Evolutionary conservation across 106 monocot genomes (phyloP), one percentile per base, ranked within the genome.

Genomic region (Dendrobium nobile): DNA sequence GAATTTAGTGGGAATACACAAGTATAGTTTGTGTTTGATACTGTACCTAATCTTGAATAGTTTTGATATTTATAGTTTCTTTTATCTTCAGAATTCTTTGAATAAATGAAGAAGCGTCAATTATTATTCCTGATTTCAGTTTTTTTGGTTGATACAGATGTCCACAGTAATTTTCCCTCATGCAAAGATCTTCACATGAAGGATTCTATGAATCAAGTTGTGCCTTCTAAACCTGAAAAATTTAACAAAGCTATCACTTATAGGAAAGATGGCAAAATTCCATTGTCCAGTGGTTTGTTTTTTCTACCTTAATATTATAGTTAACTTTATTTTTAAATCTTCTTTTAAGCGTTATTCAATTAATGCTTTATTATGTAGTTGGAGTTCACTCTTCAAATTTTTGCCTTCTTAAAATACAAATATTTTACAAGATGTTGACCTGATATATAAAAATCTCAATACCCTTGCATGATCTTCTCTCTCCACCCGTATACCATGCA

Each of bases 61-160:
- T 3, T 75, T 48, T 76, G n/a, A 37, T 26, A 76, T 27, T 48
- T 76, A 9, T 26, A 47, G 0, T 27, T 76, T 44, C 18, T 9
- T 76, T 76, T 15, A 48, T 24, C 48, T 20, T 74, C 4, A 8
- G 27, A 18, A 41, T 74, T 41, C 7, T 74, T 43, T 44, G 42
- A 3, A 74, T 43, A 41, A 74, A 48, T 7, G 5, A 15, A 76
- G 27, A 27, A 13, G 24, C 6, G 13, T 26, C 20, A 43, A 74
- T 16, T 10, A 13, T 6, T 75, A 37, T 75, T 27, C 24, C 9
- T 27, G 45, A 43, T 43, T 24, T 76, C 6, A 13, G 11, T 26
- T 48, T 41, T 48, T 76, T 76, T 76, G 45, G 76, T 76, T 27
- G 0, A 47, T 48, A 76, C 45, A 47, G 47, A 76, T 4, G 76